Evolutionary conservation across 176 grass and related monocot species (phyloP).

Genomic region (Pontederia crassipes): DNA sequence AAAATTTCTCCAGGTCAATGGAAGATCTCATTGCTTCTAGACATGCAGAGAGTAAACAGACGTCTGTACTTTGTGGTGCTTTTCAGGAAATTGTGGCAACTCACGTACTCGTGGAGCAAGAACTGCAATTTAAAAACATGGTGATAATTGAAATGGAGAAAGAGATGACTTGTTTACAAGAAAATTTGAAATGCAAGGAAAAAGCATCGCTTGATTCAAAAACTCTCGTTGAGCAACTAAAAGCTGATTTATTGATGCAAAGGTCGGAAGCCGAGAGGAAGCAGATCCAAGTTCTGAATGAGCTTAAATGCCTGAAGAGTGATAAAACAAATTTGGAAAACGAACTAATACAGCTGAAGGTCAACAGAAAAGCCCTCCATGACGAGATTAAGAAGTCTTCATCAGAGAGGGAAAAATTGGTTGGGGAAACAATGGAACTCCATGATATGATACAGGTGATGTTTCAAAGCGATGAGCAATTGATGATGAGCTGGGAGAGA

Average conservation of each 20-base stretch:
- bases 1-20: slow-evolving; percentile 31
- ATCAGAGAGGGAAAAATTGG: slow-evolving; percentile 34
- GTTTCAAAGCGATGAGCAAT: slow-evolving; percentile 25
- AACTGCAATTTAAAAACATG: slow-evolving; percentile 36
- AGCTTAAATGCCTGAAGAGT: slow-evolving; percentile 28
- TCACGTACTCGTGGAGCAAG: slow-evolving; percentile 45
- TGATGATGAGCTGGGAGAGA: slow-evolving; percentile 32
- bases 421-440: slow-evolving; percentile 30
- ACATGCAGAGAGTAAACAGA: slow-evolving; percentile 39
- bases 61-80: slow-evolving; percentile 30
- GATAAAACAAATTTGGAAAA: slow-evolving; percentile 31
- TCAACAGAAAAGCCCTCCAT: slow-evolving; percentile 24
- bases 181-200: slow-evolving; percentile 33
- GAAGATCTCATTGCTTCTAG: slow-evolving; percentile 31
- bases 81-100: slow-evolving; percentile 29
- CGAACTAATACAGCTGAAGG: slow-evolving; percentile 27
- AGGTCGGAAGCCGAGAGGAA: slow-evolving; percentile 34
- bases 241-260: slow-evolving; percentile 28
- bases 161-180: slow-evolving; percentile 23
- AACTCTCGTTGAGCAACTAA: slow-evolving; percentile 31
- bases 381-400: not conserved
- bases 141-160: slow-evolving; percentile 30
- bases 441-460: slow-evolving; percentile 26
- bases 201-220: slow-evolving; percentile 24
- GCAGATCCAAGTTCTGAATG: slow-evolving; percentile 22